These are phyloP conservation scores for Xylaria sp. DNA, from an alignment of 2,329 filamentous ascomycete species.

Conservation along the genomic window DNA sequence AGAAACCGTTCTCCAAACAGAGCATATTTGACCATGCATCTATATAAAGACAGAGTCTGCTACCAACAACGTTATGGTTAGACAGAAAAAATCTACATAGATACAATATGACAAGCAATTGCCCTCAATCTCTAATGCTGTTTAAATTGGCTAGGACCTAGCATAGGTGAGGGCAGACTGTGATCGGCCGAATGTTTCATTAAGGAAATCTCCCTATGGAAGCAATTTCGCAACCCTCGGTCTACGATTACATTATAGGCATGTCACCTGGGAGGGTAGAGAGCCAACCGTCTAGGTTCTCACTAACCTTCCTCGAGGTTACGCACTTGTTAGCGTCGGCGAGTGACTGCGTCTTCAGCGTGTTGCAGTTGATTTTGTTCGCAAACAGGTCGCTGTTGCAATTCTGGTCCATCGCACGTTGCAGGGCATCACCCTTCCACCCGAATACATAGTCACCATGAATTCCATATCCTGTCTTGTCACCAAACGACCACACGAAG, in stretches of 20 bases:
- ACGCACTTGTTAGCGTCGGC: slow-evolving; percentile 50
- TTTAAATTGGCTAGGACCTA: neutral
- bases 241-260: slow-evolving; percentile 40
- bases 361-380: slow-evolving; percentile 46
- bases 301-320: slow-evolving; percentile 44
- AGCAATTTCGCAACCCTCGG: neutral
- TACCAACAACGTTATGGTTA: neutral
- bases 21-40: neutral
- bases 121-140: neutral
- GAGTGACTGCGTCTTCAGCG: slow-evolving; percentile 45
- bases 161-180: neutral
- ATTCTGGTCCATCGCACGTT: slow-evolving; percentile 49
- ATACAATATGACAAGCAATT: neutral
- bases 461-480: slow-evolving; percentile 48
- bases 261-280: slow-evolving; percentile 43
- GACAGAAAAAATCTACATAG: neutral
- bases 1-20: neutral
- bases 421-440: slow-evolving; percentile 54
- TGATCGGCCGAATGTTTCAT: neutral
- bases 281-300: slow-evolving; percentile 51
- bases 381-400: slow-evolving; percentile 50
- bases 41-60: neutral
- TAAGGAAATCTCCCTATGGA: slow-evolving; percentile 8
- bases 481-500: slow-evolving; percentile 49
- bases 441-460: slow-evolving; percentile 56